Evolutionary conservation across 2,329 filamentous ascomycete species (phyloP).

Genomic region (Corynespora cassiicola): DNA sequence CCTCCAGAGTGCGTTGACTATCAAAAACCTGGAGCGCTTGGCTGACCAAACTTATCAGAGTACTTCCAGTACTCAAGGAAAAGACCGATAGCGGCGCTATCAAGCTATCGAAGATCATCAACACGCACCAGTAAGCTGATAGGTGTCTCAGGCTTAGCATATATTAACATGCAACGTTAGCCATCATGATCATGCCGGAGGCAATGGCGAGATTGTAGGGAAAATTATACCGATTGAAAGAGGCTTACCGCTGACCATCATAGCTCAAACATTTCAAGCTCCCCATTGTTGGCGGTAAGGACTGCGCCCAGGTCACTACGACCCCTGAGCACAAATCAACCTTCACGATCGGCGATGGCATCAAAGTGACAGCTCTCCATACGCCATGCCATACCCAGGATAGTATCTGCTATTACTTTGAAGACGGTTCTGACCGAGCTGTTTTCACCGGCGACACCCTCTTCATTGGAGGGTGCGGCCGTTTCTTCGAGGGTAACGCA

Average conservation of each 20-base stretch:
- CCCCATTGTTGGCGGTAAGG: conserved; percentile 84
- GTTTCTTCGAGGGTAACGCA: conserved; percentile 92
- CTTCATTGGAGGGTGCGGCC: conserved; percentile 93
- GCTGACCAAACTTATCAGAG: conserved; percentile 48
- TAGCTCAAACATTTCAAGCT: conserved; percentile 68
- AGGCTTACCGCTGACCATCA: conserved; percentile 1
- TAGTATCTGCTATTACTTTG: conserved; percentile 93
- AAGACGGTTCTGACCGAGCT: conserved; percentile 77
- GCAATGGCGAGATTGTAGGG: conserved; percentile 78
- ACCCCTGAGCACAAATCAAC: conserved; percentile 77
- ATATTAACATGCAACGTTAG: conserved; percentile 54
- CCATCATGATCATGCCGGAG: conserved; percentile 93
- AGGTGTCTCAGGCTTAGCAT: not conserved
- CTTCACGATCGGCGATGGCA: conserved; percentile 81
- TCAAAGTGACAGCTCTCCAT: conserved; percentile 85
- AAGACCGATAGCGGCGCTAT: conserved; percentile 74
- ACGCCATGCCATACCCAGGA: conserved; percentile 98
- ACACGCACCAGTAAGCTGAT: conserved; percentile 86
- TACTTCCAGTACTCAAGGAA: conserved; percentile 72
- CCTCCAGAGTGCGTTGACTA: conserved; percentile 69
- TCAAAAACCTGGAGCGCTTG: not conserved
- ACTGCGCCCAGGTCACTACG: conserved; percentile 80
- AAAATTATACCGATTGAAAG: not conserved
- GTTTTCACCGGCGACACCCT: conserved; percentile 97
- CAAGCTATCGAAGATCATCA: conserved; percentile 87